These are phyloP conservation scores for Tuber indicum DNA, from an alignment of 495 filamentous ascomycete genomes.

Conservation along the genomic window DNA sequence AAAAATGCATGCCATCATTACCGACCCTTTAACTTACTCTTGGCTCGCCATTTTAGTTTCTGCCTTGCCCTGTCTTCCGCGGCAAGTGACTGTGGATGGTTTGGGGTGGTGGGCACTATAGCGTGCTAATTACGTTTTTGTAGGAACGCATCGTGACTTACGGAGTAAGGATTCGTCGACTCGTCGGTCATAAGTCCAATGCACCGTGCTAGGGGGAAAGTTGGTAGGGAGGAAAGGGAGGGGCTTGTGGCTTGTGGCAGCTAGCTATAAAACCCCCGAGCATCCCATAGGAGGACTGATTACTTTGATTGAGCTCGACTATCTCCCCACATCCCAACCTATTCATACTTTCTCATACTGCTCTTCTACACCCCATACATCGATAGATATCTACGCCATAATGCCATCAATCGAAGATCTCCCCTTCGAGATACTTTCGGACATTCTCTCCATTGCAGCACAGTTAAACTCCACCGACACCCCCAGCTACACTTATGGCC, in stretches of 20 bases:
- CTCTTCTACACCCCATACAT: background rate
- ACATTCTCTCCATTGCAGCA: slow-evolving; percentile 49
- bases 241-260: background rate
- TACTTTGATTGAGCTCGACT: background rate
- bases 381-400: background rate
- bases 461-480: slow-evolving; percentile 45
- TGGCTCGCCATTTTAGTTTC: background rate
- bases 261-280: slow-evolving; percentile 4
- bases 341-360: background rate
- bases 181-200: background rate
- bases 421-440: slow-evolving; percentile 50
- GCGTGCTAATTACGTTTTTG: background rate
- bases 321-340: background rate
- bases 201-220: background rate
- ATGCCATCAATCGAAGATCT: slow-evolving; percentile 46
- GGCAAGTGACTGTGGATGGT: background rate
- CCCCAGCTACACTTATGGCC: slow-evolving; percentile 49
- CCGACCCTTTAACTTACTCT: background rate
- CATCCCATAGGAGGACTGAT: background rate
- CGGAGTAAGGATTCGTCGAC: background rate
- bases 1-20: slow-evolving; percentile 3
- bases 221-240: background rate
- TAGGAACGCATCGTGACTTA: slow-evolving; percentile 1
- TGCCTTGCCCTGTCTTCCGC: background rate
- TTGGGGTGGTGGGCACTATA: background rate